Conservation (phyloP, 2,329 filamentous ascomycete genomes). For the Emergomyces africanus region DNA sequence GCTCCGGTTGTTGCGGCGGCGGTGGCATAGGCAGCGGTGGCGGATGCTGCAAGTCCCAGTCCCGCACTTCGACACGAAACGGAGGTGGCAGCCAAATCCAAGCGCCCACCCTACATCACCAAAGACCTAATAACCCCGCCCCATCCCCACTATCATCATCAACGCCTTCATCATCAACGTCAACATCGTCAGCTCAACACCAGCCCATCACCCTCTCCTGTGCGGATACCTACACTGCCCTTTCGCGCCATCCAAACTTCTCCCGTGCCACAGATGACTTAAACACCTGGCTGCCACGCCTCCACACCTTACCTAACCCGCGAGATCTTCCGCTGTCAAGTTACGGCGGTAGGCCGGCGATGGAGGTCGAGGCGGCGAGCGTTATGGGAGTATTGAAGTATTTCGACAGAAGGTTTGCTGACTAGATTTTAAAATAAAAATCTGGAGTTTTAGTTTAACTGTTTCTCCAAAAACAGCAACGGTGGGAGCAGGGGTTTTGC, state of each 20-base stretch:
- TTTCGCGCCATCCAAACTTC: constrained; percentile 65
- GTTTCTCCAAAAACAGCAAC: too few relatives aligned
- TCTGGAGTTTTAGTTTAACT: too few relatives aligned
- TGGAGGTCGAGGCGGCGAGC: constrained; percentile 70
- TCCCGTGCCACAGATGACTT: constrained; percentile 61
- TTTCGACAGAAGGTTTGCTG: constrained; percentile 59
- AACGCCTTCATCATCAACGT: constrained; percentile 12
- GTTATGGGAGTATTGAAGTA: constrained; percentile 77
- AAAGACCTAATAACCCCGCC: constrained; percentile 4
- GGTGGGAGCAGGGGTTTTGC: not conserved
- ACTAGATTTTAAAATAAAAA: constrained; percentile 26
- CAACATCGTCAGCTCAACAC: constrained; percentile 15
- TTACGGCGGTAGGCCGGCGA: constrained; percentile 37
- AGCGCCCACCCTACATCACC: constrained; percentile 9
- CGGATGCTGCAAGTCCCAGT: constrained; percentile 47
- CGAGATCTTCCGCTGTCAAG: constrained; percentile 20
- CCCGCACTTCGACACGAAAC: constrained; percentile 14
- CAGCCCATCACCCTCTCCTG: constrained; percentile 51
- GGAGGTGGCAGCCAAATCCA: constrained; percentile 14
- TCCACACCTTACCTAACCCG: constrained; percentile 44
- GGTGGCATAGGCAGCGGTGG: constrained; percentile 46
- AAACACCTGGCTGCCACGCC: constrained; percentile 60
- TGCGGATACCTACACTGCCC: constrained; percentile 65
- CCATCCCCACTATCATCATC: constrained; percentile 5
- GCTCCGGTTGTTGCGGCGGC: constrained; percentile 48